Conservation (phyloP, 2,329 filamentous ascomycete genomes). For the Thermomyces lanuginosus region DNA sequence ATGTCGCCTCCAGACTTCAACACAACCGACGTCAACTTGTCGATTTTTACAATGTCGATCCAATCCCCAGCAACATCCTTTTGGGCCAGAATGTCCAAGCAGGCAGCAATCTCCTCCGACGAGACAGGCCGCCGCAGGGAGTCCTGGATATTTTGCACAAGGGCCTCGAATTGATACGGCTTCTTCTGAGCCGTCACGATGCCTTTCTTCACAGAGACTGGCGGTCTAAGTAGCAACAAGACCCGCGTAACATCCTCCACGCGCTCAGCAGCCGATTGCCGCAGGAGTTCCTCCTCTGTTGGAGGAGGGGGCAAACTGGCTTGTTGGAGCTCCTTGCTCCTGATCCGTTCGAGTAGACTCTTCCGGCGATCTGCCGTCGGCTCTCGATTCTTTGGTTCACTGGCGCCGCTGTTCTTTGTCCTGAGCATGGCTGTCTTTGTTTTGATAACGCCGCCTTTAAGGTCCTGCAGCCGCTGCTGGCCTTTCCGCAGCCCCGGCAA, state of each 20-base stretch:
- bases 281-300: conserved; percentile 40
- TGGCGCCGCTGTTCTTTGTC: conserved; percentile 6
- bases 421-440: conserved; percentile 19
- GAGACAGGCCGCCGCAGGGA: conserved; percentile 41
- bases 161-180: conserved; percentile 47
- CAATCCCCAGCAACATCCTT: conserved; percentile 34
- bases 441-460: conserved; percentile 24
- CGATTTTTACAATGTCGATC: conserved; percentile 33
- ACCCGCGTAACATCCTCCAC: conserved; percentile 52
- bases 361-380: conserved; percentile 29
- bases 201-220: conserved; percentile 16
- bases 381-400: conserved; percentile 12
- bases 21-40: conserved; percentile 30
- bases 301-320: conserved; percentile 31
- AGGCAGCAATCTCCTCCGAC: conserved; percentile 31
- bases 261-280: conserved; percentile 49
- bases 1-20: conserved; percentile 25
- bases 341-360: conserved; percentile 59
- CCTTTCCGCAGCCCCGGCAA: conserved; percentile 23
- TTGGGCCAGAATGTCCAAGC: conserved; percentile 32
- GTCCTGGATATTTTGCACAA: conserved; percentile 51
- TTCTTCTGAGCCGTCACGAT: conserved; percentile 34
- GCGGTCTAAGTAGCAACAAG: conserved; percentile 43
- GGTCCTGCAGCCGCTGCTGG: conserved; percentile 24
- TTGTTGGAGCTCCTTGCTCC: conserved; percentile 45